A percentile compares a stretch with the other conserved stretches of the same genome.
Conservation (phyloP, 2,329 filamentous ascomycete species). For the Pestalotiopsis sp. region DNA sequence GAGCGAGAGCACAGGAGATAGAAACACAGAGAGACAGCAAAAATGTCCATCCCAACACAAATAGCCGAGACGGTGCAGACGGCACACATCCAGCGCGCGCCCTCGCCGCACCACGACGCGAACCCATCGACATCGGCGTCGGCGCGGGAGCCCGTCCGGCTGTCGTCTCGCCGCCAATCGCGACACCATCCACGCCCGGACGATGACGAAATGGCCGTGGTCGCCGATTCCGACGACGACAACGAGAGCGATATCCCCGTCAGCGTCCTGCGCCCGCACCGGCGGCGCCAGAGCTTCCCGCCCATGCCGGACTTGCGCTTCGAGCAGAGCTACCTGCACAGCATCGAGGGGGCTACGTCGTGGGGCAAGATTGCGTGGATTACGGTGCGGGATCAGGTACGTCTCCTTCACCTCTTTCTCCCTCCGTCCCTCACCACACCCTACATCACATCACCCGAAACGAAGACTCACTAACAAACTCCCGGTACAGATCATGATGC, state of each 20-base stretch:
- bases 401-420: conserved; percentile 18
- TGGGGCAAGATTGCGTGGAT: conserved; percentile 83
- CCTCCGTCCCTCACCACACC: too few species aligned
- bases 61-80: conserved; percentile 81
- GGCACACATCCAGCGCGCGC: conserved; percentile 73
- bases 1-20: not conserved
- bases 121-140: conserved; percentile 80
- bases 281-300: conserved; percentile 45
- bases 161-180: conserved; percentile 23
- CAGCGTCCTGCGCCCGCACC: conserved; percentile 60
- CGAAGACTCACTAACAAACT: too few species aligned
- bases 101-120: conserved; percentile 74
- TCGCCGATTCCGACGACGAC: conserved; percentile 49
- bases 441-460: too few species aligned
- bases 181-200: conserved; percentile 30
- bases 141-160: conserved; percentile 61
- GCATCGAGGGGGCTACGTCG: conserved; percentile 77
- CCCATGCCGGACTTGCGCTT: conserved; percentile 89
- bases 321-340: conserved; percentile 96
- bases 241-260: conserved; percentile 69
- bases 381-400: conserved; percentile 85
- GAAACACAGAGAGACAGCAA: not conserved
- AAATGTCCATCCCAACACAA: conserved; percentile 54
- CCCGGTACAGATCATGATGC: conserved; percentile 86
- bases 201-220: conserved; percentile 39